These are phyloP conservation scores for Geranium incanum DNA, from an alignment of 441 rosid species.

Conservation along the genomic window DNA sequence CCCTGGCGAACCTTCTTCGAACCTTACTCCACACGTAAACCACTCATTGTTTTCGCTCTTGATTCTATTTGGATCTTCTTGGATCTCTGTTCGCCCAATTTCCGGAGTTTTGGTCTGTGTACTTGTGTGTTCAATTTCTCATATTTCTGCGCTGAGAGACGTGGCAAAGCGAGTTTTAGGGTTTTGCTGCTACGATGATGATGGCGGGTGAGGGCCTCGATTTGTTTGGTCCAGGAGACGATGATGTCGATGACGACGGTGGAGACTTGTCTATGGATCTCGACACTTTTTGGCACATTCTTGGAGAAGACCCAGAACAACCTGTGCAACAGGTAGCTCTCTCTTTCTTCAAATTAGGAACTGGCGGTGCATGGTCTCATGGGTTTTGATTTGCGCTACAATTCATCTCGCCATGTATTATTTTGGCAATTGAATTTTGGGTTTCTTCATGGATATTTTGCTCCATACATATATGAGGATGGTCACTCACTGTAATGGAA, in stretches of 20 bases:
- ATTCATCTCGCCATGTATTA: background rate
- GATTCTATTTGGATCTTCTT: slow-evolving; percentile 17
- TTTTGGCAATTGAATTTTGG: background rate
- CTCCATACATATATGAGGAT: background rate
- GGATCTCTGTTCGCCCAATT: slow-evolving; percentile 7
- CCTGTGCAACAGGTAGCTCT: slow-evolving; percentile 41
- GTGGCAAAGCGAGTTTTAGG: slow-evolving; percentile 8
- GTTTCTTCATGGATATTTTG: background rate
- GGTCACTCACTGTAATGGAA: background rate
- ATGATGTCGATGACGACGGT: slow-evolving; percentile 23
- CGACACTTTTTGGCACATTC: slow-evolving; percentile 34
- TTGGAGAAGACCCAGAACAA: slow-evolving; percentile 34
- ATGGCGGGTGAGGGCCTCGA: slow-evolving; percentile 36
- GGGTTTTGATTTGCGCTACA: background rate
- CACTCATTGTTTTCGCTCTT: background rate
- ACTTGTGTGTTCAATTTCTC: background rate
- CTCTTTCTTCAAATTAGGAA: slow-evolving; percentile 5
- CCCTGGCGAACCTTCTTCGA: slow-evolving; percentile 1
- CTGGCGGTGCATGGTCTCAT: background rate
- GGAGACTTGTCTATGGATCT: slow-evolving; percentile 43
- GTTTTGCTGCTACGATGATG: slow-evolving; percentile 23
- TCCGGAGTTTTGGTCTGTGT: too few relatives aligned
- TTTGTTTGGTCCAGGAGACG: background rate
- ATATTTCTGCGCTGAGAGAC: slow-evolving; percentile 10
- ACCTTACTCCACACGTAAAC: background rate